A percentile compares a stretch with the other conserved stretches of the same genome.
These are phyloP conservation scores for Pythium aristosporum DNA, from an alignment of 352 stramenopile species.

Conservation along the genomic window DNA sequence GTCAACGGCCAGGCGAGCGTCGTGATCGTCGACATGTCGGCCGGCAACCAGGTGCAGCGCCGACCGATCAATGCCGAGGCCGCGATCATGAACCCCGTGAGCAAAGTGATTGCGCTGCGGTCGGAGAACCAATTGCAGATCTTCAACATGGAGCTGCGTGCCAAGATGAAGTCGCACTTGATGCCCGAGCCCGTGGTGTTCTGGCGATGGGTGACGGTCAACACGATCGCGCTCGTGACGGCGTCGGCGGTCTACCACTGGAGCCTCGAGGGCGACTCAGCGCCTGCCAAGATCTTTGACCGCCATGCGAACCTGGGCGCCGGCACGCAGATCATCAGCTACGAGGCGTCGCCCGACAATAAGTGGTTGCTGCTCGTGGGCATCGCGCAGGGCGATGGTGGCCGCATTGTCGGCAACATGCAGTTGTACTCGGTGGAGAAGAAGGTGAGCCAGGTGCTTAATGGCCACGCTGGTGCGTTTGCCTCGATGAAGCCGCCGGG, in stretches of 20 bases:
- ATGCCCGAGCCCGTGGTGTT: slow-evolving; percentile 95
- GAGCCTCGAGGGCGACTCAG: slow-evolving; percentile 91
- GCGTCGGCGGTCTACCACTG: slow-evolving; percentile 97
- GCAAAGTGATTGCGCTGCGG: slow-evolving; percentile 85
- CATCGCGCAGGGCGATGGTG: slow-evolving; percentile 94
- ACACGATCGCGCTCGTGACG: slow-evolving; percentile 98
- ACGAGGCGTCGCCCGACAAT: slow-evolving; percentile 96
- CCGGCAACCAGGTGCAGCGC: slow-evolving; percentile 86
- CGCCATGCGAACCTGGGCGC: slow-evolving; percentile 92
- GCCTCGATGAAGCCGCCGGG: slow-evolving; percentile 94
- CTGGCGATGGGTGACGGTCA: slow-evolving; percentile 97
- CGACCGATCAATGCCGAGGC: slow-evolving; percentile 98
- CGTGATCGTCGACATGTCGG: slow-evolving; percentile 92
- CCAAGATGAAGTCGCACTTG: slow-evolving; percentile 97
- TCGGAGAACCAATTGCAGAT: slow-evolving; percentile 97
- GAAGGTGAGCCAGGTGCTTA: slow-evolving; percentile 97
- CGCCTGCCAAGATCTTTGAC: slow-evolving; percentile 98
- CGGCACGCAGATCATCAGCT: slow-evolving; percentile 99
- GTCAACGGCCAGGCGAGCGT: slow-evolving; percentile 87
- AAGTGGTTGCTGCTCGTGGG: slow-evolving; percentile 99
- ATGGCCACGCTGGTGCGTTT: slow-evolving; percentile 97
- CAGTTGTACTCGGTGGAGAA: slow-evolving; percentile 99
- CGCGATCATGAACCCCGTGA: slow-evolving; percentile 99
- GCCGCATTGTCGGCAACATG: slow-evolving; percentile 97
- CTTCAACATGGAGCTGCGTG: slow-evolving; percentile 99